Base-by-base conservation (phyloP, 371 early-diverging fungal species). In the Neoconidiobolus thromboides region DNA sequence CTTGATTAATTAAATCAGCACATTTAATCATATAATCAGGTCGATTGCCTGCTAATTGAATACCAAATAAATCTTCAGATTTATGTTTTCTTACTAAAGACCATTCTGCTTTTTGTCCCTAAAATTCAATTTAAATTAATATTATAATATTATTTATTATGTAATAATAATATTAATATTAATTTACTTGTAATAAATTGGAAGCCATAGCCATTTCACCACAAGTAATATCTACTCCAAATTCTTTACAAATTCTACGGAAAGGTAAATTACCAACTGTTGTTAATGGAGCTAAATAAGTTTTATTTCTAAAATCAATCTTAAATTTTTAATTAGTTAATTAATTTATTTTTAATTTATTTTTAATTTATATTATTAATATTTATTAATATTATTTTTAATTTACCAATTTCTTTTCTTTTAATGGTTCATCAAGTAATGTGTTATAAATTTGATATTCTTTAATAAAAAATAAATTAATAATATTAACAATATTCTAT, bases 211-310 rank as follows among this genome's bases (percentile, higher is more conserved):
- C 90, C 96, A 96, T 96, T 71, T 96, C 97, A 61, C 91, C 90
- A 66, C 96, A 93, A 1, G 98, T 97, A 50, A 97, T 86, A 67
- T 94, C 96, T 1, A 87, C 96, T 42, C 98, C 98, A 64, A 79
- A 91, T 9, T 73, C 80, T 67, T 94, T 94, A 71, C 93, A 91
- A 43, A 95, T 71, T 36, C 95, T 80, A 6, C 98, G 77, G 78
- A 95, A 97, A 42, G 98, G 96, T 44, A 97, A 73, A 69, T 97
- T 95, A 26, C 96, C 96, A n/a, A 94, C 91, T 2, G 96, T 96
- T 0, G 98, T 97, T 63, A 97, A 72, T 10, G 98, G 98, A 4
- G 96, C 98, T 58, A 95, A 76, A 66, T 96, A 97, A 6, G 87
- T 81, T 63, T 95, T 94, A 64, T 84, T 82, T 60, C 82, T 75